A percentile compares a stretch with the other conserved stretches of the same genome.
phyloP scores from a whole-genome alignment of 176 grass and related monocot genomes.

The Miscanthus lutarioriparius region DNA sequence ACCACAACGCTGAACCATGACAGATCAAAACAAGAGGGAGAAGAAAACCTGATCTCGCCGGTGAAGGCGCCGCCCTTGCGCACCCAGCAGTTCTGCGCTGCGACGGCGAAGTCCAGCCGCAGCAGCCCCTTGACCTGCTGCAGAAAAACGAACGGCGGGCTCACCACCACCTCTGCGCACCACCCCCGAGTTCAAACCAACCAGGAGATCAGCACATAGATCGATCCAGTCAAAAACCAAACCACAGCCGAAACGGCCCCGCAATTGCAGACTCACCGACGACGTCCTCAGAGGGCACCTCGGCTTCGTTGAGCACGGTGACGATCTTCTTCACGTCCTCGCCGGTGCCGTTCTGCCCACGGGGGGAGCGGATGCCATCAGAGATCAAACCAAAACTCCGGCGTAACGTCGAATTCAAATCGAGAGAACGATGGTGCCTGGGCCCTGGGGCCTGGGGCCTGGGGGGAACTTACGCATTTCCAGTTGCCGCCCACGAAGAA shows the following conservation, averaged over 20 bases:
- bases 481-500: conserved; percentile 91
- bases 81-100: conserved; percentile 92
- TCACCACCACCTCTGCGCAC: conserved; percentile 82
- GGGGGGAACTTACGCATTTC: conserved; percentile 75
- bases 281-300: conserved; percentile 73
- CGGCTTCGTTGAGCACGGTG: conserved; percentile 68
- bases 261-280: conserved; percentile 53
- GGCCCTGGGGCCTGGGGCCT: neutral
- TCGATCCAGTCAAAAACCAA: neutral
- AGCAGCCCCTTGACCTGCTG: conserved; percentile 62
- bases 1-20: neutral
- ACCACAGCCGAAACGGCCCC: neutral
- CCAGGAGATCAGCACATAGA: conserved; percentile 24
- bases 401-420: neutral
- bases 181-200: conserved; percentile 10
- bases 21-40: neutral
- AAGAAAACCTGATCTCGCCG: conserved; percentile 80
- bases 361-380: neutral
- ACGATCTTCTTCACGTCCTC: conserved; percentile 95
- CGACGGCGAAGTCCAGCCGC: conserved; percentile 70
- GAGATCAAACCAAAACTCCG: conserved; percentile 20
- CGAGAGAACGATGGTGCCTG: neutral
- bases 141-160: conserved; percentile 89
- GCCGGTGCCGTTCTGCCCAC: conserved; percentile 62
- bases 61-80: conserved; percentile 88